Conservation (phyloP, 495 filamentous ascomycete species). For the Rostrohypoxylon terebratum region DNA sequence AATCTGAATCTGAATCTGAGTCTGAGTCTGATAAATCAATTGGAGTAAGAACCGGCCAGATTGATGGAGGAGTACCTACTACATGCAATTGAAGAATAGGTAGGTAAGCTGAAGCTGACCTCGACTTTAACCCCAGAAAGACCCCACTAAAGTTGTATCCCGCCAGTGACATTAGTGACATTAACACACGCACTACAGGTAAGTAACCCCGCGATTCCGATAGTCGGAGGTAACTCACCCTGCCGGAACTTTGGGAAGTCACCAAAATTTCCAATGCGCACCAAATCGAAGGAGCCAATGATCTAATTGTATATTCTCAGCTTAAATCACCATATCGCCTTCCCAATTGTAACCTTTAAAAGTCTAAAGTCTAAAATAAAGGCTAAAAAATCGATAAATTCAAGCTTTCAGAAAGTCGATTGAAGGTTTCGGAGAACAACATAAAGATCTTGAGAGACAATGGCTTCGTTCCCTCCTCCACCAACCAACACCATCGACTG, state of each 20-base stretch:
- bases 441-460: conserved; percentile 31
- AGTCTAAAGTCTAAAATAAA: neutral
- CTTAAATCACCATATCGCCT: conserved; percentile 8
- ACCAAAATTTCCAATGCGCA: conserved; percentile 33
- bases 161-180: neutral
- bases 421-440: conserved; percentile 2
- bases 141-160: neutral
- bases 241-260: neutral
- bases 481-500: conserved; percentile 90
- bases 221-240: conserved; percentile 31
- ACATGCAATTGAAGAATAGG: conserved; percentile 17
- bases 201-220: conserved; percentile 39
- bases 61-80: neutral
- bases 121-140: conserved; percentile 7
- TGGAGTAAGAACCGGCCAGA: neutral
- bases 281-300: conserved; percentile 34
- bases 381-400: neutral
- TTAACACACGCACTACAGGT: neutral
- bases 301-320: conserved; percentile 31
- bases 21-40: neutral
- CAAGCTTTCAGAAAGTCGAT: neutral
- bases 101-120: conserved; percentile 22
- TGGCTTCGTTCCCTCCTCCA: conserved; percentile 78
- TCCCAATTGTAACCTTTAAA: neutral
- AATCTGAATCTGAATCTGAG: neutral